Conservation (phyloP, 768 basidiomycete species). For the Candolleomyces eurysporus region DNA sequence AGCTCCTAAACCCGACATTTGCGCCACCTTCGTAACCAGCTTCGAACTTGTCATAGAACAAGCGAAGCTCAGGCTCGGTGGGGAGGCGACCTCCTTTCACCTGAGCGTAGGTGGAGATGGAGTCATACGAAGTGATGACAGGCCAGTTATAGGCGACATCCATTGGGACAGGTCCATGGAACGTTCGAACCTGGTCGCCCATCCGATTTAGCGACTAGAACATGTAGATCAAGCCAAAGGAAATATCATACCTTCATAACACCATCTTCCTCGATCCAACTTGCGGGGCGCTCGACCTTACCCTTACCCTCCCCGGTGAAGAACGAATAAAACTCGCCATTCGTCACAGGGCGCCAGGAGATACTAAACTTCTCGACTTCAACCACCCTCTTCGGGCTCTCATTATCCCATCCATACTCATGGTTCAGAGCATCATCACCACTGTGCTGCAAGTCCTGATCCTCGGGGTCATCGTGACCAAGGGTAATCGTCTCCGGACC, state of each 20-base stretch:
- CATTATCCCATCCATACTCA: slow-evolving; percentile 95
- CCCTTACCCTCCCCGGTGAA: slow-evolving; percentile 45
- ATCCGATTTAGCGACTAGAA: background rate
- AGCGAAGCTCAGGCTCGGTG: slow-evolving; percentile 80
- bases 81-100: slow-evolving; percentile 93
- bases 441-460: slow-evolving; percentile 52
- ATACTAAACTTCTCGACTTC: slow-evolving; percentile 70
- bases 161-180: slow-evolving; percentile 84
- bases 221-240: background rate
- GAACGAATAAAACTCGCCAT: slow-evolving; percentile 79
- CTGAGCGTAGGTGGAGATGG: slow-evolving; percentile 75
- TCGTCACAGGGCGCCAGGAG: slow-evolving; percentile 84
- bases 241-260: slow-evolving; percentile 43
- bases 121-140: slow-evolving; percentile 71
- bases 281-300: slow-evolving; percentile 57
- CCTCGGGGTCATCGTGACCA: slow-evolving; percentile 84
- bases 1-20: slow-evolving; percentile 87
- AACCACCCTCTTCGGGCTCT: slow-evolving; percentile 67
- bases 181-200: slow-evolving; percentile 62
- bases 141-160: slow-evolving; percentile 84
- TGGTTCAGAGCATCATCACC: slow-evolving; percentile 47
- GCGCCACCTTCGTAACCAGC: slow-evolving; percentile 73
- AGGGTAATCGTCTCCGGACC: slow-evolving; percentile 59
- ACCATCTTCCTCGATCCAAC: slow-evolving; percentile 64
- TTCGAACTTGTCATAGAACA: slow-evolving; percentile 75